Conservation (phyloP, 2,329 filamentous ascomycete genomes). For the Botrytis galanthina region DNA sequence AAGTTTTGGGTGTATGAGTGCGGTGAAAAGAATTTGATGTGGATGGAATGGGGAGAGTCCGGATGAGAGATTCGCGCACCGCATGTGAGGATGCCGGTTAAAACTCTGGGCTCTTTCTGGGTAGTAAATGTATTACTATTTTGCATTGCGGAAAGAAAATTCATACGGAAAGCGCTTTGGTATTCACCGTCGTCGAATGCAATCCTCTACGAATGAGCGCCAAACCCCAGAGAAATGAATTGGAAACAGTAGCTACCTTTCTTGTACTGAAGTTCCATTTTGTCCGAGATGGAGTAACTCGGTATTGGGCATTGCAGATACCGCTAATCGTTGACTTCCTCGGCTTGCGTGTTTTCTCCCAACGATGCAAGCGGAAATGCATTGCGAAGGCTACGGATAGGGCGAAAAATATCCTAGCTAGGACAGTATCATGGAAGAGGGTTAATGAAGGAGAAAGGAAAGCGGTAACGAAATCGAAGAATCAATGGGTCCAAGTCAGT, state of each 20-base stretch:
- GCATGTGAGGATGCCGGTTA: background rate
- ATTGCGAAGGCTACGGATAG: background rate
- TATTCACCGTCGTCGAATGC: background rate
- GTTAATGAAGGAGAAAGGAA: too few species aligned
- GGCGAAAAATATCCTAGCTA: background rate
- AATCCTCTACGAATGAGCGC: too few species aligned
- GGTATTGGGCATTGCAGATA: background rate
- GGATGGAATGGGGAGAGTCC: background rate
- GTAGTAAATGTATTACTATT: too few species aligned
- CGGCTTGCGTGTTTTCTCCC: background rate
- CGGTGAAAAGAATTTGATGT: background rate
- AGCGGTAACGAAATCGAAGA: background rate
- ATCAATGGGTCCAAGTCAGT: background rate
- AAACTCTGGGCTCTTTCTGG: background rate
- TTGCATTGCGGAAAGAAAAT: background rate
- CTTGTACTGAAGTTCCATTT: background rate
- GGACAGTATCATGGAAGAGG: background rate
- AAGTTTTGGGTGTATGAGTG: background rate
- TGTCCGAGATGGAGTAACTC: background rate
- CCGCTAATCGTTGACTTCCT: background rate
- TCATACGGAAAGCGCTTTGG: background rate
- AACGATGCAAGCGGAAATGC: background rate
- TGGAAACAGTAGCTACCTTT: too few species aligned
- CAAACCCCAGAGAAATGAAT: background rate
- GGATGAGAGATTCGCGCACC: background rate